Percentiles rank a stretch among this genome's conserved stretches.
Evolutionary conservation across 129 eudicot genomes (phyloP).

Genomic region (Tanacetum coccineum): DNA sequence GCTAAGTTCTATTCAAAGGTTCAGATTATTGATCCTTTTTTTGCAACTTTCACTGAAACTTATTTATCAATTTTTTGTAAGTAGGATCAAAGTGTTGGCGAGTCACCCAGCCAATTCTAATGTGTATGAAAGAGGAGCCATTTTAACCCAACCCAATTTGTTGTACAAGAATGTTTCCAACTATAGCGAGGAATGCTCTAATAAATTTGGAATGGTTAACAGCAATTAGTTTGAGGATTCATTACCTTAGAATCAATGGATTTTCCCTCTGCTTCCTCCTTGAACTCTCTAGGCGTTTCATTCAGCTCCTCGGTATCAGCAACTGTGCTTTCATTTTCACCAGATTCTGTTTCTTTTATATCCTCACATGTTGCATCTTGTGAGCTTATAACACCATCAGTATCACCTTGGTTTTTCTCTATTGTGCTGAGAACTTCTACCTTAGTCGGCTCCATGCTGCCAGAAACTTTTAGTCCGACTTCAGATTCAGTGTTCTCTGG

Average conservation of each 20-base stretch:
- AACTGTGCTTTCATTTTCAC: conserved; percentile 13
- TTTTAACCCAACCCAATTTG: too few relatives aligned
- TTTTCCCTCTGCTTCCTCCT: conserved; percentile 11
- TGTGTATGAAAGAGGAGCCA: too few relatives aligned
- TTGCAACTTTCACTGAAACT: too few relatives aligned
- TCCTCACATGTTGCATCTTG: conserved; percentile 18
- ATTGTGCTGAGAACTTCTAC: conserved; percentile 3
- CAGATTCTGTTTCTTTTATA: conserved; percentile 1
- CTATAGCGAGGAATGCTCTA: not conserved
- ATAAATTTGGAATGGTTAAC: not conserved
- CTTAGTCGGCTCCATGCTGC: not conserved
- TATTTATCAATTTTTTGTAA: too few relatives aligned
- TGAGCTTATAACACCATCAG: conserved; percentile 10
- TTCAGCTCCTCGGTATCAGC: conserved; percentile 20
- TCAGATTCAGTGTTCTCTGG: conserved; percentile 16
- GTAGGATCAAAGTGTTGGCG: too few relatives aligned
- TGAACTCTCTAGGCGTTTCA: conserved; percentile 15
- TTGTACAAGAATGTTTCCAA: not conserved
- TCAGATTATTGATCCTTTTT: too few relatives aligned
- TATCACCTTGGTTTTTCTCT: conserved; percentile 15
- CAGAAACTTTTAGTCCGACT: conserved; percentile 6
- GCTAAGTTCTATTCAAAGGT: too few relatives aligned
- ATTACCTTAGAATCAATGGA: conserved; percentile 27
- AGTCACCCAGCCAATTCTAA: too few relatives aligned
- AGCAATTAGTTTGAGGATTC: not conserved